A percentile compares a stretch with the other conserved stretches of the same genome.
Conservation (phyloP, 176 grass and related monocot species). For the Carex kokanica region DNA sequence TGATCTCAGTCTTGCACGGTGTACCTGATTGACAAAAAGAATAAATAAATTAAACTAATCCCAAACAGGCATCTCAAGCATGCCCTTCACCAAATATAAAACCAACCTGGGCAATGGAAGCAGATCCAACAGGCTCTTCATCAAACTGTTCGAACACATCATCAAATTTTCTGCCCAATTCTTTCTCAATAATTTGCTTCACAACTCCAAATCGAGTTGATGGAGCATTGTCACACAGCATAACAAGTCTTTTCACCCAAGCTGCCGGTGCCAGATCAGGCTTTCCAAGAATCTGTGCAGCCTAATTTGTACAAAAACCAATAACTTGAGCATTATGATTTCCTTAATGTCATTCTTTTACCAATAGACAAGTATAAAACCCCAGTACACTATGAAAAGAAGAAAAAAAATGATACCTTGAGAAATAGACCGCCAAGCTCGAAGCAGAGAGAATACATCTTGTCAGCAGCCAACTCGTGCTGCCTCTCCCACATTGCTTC, state of each 20-base stretch:
- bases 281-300: constrained; percentile 87
- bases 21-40: constrained; percentile 54
- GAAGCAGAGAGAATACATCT: constrained; percentile 97
- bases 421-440: constrained; percentile 91
- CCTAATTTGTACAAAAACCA: constrained; percentile 40
- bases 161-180: constrained; percentile 54
- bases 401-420: constrained; percentile 42
- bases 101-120: constrained; percentile 97
- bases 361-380: not conserved
- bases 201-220: constrained; percentile 55
- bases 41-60: not conserved
- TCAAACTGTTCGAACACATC: constrained; percentile 85
- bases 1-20: constrained; percentile 70
- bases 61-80: not conserved
- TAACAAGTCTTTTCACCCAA: constrained; percentile 91
- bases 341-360: not conserved
- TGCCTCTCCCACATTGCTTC: constrained; percentile 91
- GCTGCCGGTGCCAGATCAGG: constrained; percentile 84
- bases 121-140: constrained; percentile 80
- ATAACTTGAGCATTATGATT: not conserved
- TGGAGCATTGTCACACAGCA: constrained; percentile 75
- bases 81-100: not conserved
- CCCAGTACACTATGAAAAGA: not conserved
- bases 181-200: constrained; percentile 57
- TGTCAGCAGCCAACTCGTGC: constrained; percentile 72